Percentiles rank a stretch among this genome's conserved stretches.
Evolutionary conservation across 257 asterid species (phyloP).

Genomic region (Knoxia roxburghii): DNA sequence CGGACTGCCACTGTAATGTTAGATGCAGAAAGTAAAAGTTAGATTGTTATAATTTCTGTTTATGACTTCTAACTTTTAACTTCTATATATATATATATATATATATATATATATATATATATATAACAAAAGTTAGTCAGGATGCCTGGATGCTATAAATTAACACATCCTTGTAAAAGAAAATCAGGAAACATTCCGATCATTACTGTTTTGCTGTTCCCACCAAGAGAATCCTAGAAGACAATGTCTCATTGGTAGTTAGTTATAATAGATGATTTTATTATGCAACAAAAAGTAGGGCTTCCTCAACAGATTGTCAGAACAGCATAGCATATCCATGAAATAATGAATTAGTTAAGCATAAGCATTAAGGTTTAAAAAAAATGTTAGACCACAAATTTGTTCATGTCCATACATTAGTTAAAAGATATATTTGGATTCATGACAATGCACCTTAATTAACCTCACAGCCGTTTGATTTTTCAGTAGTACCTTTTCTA

Average conservation of each 20-base stretch:
- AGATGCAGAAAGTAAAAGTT: no score
- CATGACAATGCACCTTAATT: not conserved
- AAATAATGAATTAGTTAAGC: not conserved
- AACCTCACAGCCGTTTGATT: not conserved
- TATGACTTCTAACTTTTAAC: no score
- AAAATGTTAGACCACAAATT: not conserved
- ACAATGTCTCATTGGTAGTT: conserved; percentile 16
- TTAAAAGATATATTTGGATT: no score
- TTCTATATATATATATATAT: no score
- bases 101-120: no score
- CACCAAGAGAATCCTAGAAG: conserved; percentile 93
- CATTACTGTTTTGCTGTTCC: conserved; percentile 95
- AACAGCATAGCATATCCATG: not conserved
- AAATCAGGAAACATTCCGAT: conserved; percentile 55
- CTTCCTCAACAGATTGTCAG: no score
- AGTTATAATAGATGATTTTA: conserved; percentile 4
- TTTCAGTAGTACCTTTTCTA: not conserved
- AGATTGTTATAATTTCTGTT: no score
- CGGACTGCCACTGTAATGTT: no score
- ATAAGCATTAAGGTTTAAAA: not conserved
- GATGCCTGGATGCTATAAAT: no score
- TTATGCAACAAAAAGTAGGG: not conserved
- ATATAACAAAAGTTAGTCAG: not conserved
- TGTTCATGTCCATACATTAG: not conserved
- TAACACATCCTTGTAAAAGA: not conserved